phyloP scores from a whole-genome alignment of 2,329 filamentous ascomycete genomes.

The Epichloe gansuensis region DNA sequence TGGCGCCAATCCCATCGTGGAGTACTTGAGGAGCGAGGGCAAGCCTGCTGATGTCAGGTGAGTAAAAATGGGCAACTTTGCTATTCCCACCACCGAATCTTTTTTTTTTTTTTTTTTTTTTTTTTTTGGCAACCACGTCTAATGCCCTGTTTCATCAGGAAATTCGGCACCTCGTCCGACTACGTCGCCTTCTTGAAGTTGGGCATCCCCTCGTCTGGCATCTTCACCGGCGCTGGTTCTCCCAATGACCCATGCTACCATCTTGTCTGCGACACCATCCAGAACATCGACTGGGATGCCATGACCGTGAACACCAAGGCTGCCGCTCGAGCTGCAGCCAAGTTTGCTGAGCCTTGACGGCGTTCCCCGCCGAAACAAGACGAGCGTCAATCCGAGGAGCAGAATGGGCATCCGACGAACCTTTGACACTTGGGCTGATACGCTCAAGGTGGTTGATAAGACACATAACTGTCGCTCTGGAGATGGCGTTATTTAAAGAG shows the following conservation, averaged over 20 bases:
- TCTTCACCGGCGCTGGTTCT: constrained; percentile 25
- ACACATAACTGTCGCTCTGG: constrained; percentile 17
- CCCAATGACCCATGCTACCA: constrained; percentile 27
- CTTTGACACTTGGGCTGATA: constrained; percentile 15
- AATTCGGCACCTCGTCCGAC: constrained; percentile 24
- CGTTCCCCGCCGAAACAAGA: constrained; percentile 21
- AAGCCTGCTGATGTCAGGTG: constrained; percentile 17
- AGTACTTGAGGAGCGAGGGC: constrained; percentile 18
- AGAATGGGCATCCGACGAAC: constrained; percentile 13
- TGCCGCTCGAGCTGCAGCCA: constrained; percentile 39
- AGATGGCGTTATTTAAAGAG: constrained; percentile 4
- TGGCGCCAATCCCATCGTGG: constrained; percentile 19
- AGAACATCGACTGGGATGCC: constrained; percentile 30
- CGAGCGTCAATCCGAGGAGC: constrained; percentile 15
- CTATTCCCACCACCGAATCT: too few relatives aligned
- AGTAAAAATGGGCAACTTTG: not conserved
- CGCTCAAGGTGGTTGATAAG: constrained; percentile 15
- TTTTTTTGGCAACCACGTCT: not conserved
- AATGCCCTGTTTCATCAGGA: constrained; percentile 2
- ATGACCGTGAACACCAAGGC: constrained; percentile 27
- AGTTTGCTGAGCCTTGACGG: constrained; percentile 25
- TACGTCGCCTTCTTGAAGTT: constrained; percentile 26
- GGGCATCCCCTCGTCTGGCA: constrained; percentile 25
- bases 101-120: not conserved
- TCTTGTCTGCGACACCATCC: constrained; percentile 25